Conservation (phyloP, 2,329 filamentous ascomycete genomes). For the Botrytis fragariae region DNA sequence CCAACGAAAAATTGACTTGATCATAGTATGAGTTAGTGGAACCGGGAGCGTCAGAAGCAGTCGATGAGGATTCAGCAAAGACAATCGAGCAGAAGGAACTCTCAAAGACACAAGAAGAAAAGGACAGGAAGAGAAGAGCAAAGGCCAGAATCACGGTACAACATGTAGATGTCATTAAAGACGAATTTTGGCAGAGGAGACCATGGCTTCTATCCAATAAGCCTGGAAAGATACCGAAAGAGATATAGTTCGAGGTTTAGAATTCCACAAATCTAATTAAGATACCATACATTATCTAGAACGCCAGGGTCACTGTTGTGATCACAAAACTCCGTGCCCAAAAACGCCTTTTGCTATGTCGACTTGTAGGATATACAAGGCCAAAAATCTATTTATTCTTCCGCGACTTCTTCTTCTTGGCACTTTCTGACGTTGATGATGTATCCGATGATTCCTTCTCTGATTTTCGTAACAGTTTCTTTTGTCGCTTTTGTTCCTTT, state of each 20-base stretch:
- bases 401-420: slow-evolving; percentile 36
- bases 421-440: slow-evolving; percentile 32
- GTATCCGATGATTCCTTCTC: slow-evolving; percentile 24
- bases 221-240: slow-evolving; percentile 67
- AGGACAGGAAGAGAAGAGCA: slow-evolving; percentile 72
- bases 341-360: slow-evolving; percentile 30
- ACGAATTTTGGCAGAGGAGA: slow-evolving; percentile 86
- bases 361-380: slow-evolving; percentile 13
- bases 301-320: slow-evolving; percentile 23
- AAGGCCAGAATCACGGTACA: slow-evolving; percentile 81
- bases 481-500: slow-evolving; percentile 40
- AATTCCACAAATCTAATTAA: slow-evolving; percentile 17
- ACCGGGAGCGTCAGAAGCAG: slow-evolving; percentile 43
- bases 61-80: slow-evolving; percentile 47
- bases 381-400: slow-evolving; percentile 24
- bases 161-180: slow-evolving; percentile 91
- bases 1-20: slow-evolving; percentile 4
- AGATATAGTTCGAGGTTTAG: slow-evolving; percentile 36
- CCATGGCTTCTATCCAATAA: slow-evolving; percentile 81
- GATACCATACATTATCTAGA: slow-evolving; percentile 22
- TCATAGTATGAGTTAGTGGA: slow-evolving; percentile 68
- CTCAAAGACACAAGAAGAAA: slow-evolving; percentile 80
- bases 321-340: slow-evolving; percentile 21
- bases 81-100: slow-evolving; percentile 52
- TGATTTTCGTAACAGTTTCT: slow-evolving; percentile 33